A percentile compares a stretch with the other conserved stretches of the same genome.
phyloP scores from a whole-genome alignment of 441 rosid genomes.

The Gossypium gossypioides region DNA sequence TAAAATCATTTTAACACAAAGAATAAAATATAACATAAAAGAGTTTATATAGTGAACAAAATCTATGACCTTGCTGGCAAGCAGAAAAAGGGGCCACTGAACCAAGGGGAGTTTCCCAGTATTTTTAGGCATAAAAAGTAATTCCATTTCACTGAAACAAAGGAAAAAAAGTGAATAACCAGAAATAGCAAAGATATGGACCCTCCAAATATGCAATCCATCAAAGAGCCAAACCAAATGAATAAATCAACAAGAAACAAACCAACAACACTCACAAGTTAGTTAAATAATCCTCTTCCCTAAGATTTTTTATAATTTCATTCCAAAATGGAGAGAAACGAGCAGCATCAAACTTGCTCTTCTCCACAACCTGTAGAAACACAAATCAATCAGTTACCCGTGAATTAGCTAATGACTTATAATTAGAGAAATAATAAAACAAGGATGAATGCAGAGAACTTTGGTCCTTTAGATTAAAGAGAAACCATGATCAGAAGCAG shows the following conservation, averaged over 20 bases:
- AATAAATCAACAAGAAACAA: neutral
- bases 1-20: neutral
- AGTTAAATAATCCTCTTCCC: constrained; percentile 90
- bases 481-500: neutral
- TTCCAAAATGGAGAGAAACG: constrained; percentile 94
- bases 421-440: constrained; percentile 1
- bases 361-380: constrained; percentile 41
- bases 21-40: neutral
- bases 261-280: constrained; percentile 50
- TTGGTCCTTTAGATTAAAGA: neutral
- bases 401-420: constrained; percentile 6
- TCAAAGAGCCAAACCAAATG: neutral
- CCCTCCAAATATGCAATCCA: neutral
- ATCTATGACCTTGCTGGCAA: constrained; percentile 78
- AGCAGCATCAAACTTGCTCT: constrained; percentile 70
- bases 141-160: constrained; percentile 69
- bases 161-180: constrained; percentile 11
- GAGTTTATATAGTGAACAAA: constrained; percentile 7
- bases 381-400: constrained; percentile 13
- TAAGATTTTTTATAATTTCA: constrained; percentile 70
- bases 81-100: constrained; percentile 99
- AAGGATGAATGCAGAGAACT: neutral
- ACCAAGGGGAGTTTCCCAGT: constrained; percentile 72
- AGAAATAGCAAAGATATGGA: neutral
- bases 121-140: constrained; percentile 92